phyloP scores from a whole-genome alignment of 2,329 filamentous ascomycete species.

The Epichloe sp. region DNA sequence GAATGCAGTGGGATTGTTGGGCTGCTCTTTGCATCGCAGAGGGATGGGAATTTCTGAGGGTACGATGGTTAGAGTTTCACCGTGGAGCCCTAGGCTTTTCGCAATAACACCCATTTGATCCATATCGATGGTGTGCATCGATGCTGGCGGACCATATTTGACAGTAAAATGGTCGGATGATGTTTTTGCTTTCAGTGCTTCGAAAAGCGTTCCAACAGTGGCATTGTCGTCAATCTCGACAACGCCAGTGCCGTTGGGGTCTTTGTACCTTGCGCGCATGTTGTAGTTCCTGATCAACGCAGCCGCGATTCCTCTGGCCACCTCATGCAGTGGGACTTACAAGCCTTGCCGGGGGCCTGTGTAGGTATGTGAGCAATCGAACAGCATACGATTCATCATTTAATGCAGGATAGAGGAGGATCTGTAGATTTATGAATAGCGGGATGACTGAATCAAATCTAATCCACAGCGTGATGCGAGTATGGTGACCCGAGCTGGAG shows the following conservation, averaged over 20 bases:
- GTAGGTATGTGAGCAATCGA: too few relatives aligned
- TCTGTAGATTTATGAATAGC: too few relatives aligned
- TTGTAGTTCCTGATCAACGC: background rate
- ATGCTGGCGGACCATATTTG: slow-evolving; percentile 68
- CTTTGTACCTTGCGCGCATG: slow-evolving; percentile 66
- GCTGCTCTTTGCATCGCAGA: background rate
- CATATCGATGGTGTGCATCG: slow-evolving; percentile 52
- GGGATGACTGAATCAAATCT: too few relatives aligned
- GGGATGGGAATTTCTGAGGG: slow-evolving; percentile 6
- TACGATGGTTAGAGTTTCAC: slow-evolving; percentile 38
- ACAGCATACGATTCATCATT: too few relatives aligned
- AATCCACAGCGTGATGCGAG: too few relatives aligned
- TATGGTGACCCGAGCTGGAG: too few relatives aligned
- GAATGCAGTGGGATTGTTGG: too few relatives aligned
- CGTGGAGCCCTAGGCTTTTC: slow-evolving; percentile 35
- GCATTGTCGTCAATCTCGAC: slow-evolving; percentile 57
- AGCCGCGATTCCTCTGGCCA: too few relatives aligned
- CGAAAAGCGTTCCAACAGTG: slow-evolving; percentile 47
- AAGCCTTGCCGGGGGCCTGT: too few relatives aligned
- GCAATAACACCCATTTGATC: slow-evolving; percentile 34
- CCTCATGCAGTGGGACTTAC: too few relatives aligned
- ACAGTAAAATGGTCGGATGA: slow-evolving; percentile 55
- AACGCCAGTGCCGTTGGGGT: slow-evolving; percentile 58
- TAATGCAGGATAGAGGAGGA: too few relatives aligned
- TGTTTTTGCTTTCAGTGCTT: slow-evolving; percentile 49